Base-by-base conservation (phyloP, 1,139 yeast species). In the Geotrichum australiense region DNA sequence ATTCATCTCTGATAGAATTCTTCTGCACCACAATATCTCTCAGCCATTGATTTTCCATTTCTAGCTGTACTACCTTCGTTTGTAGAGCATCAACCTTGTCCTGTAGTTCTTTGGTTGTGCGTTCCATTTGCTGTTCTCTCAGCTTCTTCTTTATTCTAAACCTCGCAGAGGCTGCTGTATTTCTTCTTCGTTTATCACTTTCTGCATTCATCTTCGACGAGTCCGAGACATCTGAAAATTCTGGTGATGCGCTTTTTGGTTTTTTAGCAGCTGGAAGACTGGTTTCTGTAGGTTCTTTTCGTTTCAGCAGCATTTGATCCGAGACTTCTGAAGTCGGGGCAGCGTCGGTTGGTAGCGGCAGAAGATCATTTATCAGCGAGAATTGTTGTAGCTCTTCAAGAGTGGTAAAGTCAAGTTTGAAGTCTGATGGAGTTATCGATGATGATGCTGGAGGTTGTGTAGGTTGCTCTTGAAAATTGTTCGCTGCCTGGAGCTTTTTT, bases 61-160 rank as follows among this genome's bases (percentile, higher is more conserved):
- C 93, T 50, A 80, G 61, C 60, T 83, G 83, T 57, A 69, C 70
- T 35, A 77, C 71, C 53, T 78, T 77, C 46, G 70, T 63, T 56
- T 84, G 91, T 50, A 83, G 70, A 25, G 66, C 65, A 41, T 69
- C 68, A 20, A 84, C 77, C 52, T 74, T 60, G 27, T 80, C 84
- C 51, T 74, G 74, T 48, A 86, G 68, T 43, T 75, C 78, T 51
- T 70, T 69, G 15, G 84, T 69, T 43, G 73, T 74, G 33, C 69
- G 68, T 61, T 85, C 94, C 80, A 85, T 76, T 58, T 84, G 89
- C 59, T 80, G 85, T 61, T 85, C 95, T 57, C 83, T 80, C 60
- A 78, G 54, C 66, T 84, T 85, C 71, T 80, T 83, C 68, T 80
- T 82, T 54, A 80, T 76, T 50, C 93, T 69, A 66, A 83, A 80